Percentiles rank a stretch among this genome's conserved stretches.
These are phyloP conservation scores for Plasmodium cynomolgi DNA, from an alignment of 169 alveolate genomes.

Conservation along the genomic window DNA sequence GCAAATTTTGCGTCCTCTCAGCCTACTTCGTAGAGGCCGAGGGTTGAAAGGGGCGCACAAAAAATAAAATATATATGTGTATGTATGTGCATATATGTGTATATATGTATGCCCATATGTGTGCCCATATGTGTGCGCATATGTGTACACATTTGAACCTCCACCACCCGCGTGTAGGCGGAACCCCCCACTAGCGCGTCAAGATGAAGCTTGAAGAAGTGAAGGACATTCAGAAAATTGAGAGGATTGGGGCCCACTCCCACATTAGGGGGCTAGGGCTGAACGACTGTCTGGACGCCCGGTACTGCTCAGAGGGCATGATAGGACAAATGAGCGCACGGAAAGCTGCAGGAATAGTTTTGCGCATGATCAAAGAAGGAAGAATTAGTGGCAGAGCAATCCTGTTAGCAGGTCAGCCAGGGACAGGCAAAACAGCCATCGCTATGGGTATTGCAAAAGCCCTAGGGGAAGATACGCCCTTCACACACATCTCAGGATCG, in stretches of 20 bases:
- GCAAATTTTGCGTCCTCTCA: not conserved
- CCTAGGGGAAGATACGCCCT: constrained; percentile 97
- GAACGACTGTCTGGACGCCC: constrained; percentile 95
- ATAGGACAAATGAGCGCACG: constrained; percentile 96
- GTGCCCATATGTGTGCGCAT: not conserved
- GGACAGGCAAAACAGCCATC: constrained; percentile 99
- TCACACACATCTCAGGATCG: constrained; percentile 98
- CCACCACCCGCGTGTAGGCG: not conserved
- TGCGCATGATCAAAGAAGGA: constrained; percentile 96
- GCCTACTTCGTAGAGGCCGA: not conserved
- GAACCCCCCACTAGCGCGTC: not conserved
- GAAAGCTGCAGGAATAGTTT: constrained; percentile 96
- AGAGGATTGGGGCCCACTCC: constrained; percentile 98
- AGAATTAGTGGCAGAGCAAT: constrained; percentile 98
- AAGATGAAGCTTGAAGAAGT: constrained; percentile 87
- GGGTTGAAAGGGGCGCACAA: not conserved
- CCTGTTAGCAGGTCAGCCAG: constrained; percentile 99
- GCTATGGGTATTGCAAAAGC: constrained; percentile 99
- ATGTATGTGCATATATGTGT: not conserved
- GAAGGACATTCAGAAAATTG: constrained; percentile 92
- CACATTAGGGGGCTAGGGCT: constrained; percentile 99
- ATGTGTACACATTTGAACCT: not conserved
- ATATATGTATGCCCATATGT: not conserved
- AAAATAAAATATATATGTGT: too few species aligned
- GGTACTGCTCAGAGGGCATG: constrained; percentile 95